phyloP scores from a whole-genome alignment of 2,329 filamentous ascomycete species.

The Hyphodiscus sp. region DNA sequence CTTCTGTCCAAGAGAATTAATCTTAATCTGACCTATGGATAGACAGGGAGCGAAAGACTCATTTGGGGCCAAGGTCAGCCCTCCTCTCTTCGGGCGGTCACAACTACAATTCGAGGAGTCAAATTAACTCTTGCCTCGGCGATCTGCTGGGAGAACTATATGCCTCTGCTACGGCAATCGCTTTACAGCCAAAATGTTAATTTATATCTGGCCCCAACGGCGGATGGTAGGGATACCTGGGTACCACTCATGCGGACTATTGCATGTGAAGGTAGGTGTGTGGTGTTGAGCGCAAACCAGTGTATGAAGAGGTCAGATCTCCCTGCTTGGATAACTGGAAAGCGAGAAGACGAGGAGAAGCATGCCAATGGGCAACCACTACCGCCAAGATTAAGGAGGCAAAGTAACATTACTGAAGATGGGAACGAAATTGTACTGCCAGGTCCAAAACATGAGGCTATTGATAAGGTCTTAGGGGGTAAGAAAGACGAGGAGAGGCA shows the following conservation, averaged over 20 bases:
- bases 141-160: constrained; percentile 97
- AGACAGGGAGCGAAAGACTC: constrained; percentile 72
- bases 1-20: neutral
- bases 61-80: constrained; percentile 86
- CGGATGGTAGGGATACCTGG: constrained; percentile 81
- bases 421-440: constrained; percentile 48
- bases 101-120: constrained; percentile 71
- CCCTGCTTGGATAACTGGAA: constrained; percentile 47
- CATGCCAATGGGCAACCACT: neutral
- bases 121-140: constrained; percentile 76
- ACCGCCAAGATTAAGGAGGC: constrained; percentile 8
- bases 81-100: constrained; percentile 70
- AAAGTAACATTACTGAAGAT: constrained; percentile 34
- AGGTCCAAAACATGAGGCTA: neutral
- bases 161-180: constrained; percentile 78
- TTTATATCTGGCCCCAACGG: constrained; percentile 84
- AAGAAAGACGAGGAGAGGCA: too few relatives aligned
- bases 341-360: constrained; percentile 4
- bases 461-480: too few relatives aligned
- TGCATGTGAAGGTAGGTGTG: constrained; percentile 74
- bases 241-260: constrained; percentile 74
- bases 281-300: constrained; percentile 83
- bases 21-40: constrained; percentile 1
- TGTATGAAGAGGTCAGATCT: constrained; percentile 57
- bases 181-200: constrained; percentile 90